Conservation (phyloP, 164 flowering plant genomes). For the Vitis riparia region DNA sequence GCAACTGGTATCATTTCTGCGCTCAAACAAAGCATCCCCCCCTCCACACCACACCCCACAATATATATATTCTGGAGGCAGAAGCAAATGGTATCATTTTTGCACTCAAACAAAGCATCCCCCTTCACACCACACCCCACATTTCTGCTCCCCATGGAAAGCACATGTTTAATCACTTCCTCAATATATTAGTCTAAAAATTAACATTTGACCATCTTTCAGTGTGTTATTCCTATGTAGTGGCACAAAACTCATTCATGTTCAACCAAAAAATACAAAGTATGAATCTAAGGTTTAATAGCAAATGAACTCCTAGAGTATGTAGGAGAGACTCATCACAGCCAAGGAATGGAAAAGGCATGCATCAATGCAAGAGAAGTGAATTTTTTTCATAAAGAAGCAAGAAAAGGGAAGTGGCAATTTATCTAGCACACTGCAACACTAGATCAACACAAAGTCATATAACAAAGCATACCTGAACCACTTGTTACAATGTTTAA, state of each 20-base stretch:
- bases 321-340: not conserved
- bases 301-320: not conserved
- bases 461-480: constrained; percentile 25
- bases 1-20: not conserved
- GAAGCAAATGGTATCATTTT: not conserved
- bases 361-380: not conserved
- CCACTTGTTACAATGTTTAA: constrained; percentile 4
- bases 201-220: not conserved
- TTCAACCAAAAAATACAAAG: not conserved
- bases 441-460: not conserved
- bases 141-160: not conserved
- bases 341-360: not conserved
- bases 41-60: not conserved
- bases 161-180: not conserved
- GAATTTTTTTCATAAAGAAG: not conserved
- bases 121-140: not conserved
- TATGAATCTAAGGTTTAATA: not conserved
- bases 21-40: not conserved
- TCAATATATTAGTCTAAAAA: not conserved
- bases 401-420: not conserved
- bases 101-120: not conserved
- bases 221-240: not conserved
- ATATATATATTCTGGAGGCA: not conserved
- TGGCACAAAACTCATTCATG: not conserved
- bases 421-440: not conserved